phyloP scores from a whole-genome alignment of 2,329 filamentous ascomycete genomes.

The Pestalotiopsis sp. region DNA sequence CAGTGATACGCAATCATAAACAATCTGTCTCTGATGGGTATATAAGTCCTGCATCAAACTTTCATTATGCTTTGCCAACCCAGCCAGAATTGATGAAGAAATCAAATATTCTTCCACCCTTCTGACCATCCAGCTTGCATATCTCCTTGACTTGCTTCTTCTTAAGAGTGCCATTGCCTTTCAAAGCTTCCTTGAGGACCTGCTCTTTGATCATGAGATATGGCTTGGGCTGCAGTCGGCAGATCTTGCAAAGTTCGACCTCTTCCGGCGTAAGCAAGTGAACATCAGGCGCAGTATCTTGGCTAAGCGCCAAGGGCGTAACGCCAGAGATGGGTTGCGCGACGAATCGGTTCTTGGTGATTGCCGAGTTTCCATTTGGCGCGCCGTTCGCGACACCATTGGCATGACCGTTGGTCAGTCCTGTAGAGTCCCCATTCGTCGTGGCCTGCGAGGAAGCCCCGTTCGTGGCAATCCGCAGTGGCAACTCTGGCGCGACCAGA shows the following conservation, averaged over 20 bases:
- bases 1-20: neutral
- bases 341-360: constrained; percentile 53
- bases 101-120: constrained; percentile 86
- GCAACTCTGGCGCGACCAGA: constrained; percentile 78
- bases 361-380: constrained; percentile 46
- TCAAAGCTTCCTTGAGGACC: constrained; percentile 87
- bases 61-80: constrained; percentile 75
- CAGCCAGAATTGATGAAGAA: constrained; percentile 93
- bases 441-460: constrained; percentile 27
- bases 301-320: constrained; percentile 67
- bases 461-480: constrained; percentile 54
- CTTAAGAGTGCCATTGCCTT: constrained; percentile 84
- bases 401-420: constrained; percentile 53
- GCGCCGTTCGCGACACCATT: constrained; percentile 27
- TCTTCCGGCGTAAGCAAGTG: constrained; percentile 88
- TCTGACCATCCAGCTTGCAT: constrained; percentile 80
- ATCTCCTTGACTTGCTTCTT: constrained; percentile 93
- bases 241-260: constrained; percentile 79
- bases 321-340: constrained; percentile 63
- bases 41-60: neutral
- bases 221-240: constrained; percentile 88
- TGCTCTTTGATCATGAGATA: constrained; percentile 95
- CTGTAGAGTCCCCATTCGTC: constrained; percentile 54
- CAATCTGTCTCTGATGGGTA: neutral
- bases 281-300: constrained; percentile 78